These are phyloP conservation scores for Cercospora canescens DNA, from an alignment of 2,329 filamentous ascomycete species.

Conservation along the genomic window DNA sequence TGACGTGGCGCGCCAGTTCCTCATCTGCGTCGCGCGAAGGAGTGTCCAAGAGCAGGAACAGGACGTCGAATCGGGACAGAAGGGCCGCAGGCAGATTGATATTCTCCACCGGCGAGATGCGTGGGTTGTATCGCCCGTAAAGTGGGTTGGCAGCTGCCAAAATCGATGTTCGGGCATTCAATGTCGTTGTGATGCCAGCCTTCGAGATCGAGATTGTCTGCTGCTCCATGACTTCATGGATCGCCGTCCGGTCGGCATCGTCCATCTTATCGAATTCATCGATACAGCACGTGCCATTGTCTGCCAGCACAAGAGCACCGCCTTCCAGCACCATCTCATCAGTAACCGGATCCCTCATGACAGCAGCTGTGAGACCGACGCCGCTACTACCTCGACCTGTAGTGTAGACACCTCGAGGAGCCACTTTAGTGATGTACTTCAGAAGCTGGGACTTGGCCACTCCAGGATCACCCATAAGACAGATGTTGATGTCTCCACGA, in stretches of 20 bases:
- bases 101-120: slow-evolving; percentile 95
- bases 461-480: slow-evolving; percentile 98
- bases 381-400: slow-evolving; percentile 79
- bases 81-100: slow-evolving; percentile 98
- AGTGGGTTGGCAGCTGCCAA: slow-evolving; percentile 94
- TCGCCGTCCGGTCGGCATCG: slow-evolving; percentile 77
- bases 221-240: slow-evolving; percentile 88
- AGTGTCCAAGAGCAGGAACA: slow-evolving; percentile 95
- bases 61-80: slow-evolving; percentile 92
- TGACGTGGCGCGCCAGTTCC: slow-evolving; percentile 91
- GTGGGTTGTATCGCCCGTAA: slow-evolving; percentile 97
- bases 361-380: slow-evolving; percentile 78
- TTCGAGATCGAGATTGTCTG: slow-evolving; percentile 85
- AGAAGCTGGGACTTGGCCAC: slow-evolving; percentile 98
- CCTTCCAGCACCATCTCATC: slow-evolving; percentile 84
- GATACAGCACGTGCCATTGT: slow-evolving; percentile 84
- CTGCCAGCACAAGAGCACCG: slow-evolving; percentile 74
- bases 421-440: slow-evolving; percentile 98
- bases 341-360: slow-evolving; percentile 81
- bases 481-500: slow-evolving; percentile 97
- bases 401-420: slow-evolving; percentile 85
- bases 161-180: slow-evolving; percentile 84
- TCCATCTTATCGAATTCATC: slow-evolving; percentile 92
- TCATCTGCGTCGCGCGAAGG: slow-evolving; percentile 87
- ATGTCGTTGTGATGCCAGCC: slow-evolving; percentile 92